Evolutionary conservation across 169 alveolate genomes (phyloP), one percentile per base, ranked within the genome.

Genomic region (Eimeria praecox): DNA sequence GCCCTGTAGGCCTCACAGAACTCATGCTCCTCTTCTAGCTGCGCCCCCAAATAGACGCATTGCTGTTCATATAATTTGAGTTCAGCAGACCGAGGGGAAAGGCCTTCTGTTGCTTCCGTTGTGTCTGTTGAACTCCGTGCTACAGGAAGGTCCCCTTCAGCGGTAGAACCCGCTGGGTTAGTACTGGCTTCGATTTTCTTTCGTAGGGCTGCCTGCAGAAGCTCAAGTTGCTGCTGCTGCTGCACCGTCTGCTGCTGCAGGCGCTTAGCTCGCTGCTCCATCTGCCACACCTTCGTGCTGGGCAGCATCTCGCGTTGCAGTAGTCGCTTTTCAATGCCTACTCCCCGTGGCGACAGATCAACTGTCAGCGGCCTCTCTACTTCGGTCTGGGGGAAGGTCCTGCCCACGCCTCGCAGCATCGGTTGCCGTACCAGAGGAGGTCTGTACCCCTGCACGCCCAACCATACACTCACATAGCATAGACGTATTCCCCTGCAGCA

Each of bases 281-380:
- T 59, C 73, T 78, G 92, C 91, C 82, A 82, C 52, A 92, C 95
- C 33, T 30, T 46, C 77, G 95, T 62, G 86, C 95, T 92, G 8
- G 95, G 91, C 92, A 92, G 56, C 87, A 16, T 59, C 66, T 75
- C 86, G 24, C 75, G 66, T 62, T 62, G 71, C 77, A 66, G 16
- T 62, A 92, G 6, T 27, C 86, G 35, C 85, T 59, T 56, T 24
- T 82, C 95, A 40, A 82, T 64, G 73, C 85, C 80, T 30, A 10
- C 87, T n/a, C 95, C 95, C 42, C 92, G 77, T 6, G 95, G 87
- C 54, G 49, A 52, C 18, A 83, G 24, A 42, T 83, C 92, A 9
- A 2, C 10, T 10, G 52, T 83, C 77, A 52, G 54, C 0, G 92
- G 92, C 52, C 52, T 35, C 35, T 83, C 92, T 42, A 52, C 77